Evolutionary conservation across 257 asterid genomes (phyloP), one percentile per base, ranked within the genome.

Genomic region (Penstemon barbatus): DNA sequence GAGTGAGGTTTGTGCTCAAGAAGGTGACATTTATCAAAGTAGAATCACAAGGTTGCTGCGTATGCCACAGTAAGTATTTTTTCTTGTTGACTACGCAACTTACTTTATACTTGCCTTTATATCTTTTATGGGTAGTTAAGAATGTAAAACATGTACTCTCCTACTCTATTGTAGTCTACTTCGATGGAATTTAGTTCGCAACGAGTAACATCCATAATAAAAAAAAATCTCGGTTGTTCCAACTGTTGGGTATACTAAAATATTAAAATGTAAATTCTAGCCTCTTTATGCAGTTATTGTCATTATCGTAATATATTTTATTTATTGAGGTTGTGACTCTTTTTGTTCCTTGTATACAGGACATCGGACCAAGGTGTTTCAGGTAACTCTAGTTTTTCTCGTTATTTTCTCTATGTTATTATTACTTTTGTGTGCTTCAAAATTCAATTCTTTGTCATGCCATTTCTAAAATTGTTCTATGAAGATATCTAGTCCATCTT

Each of bases 1-100:
- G 72, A 84, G 89, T 41, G 76, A 84, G 19, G 86, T 80, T 37
- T 81, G 87, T 57, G 66, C 65, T 56, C 80, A 76, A 44, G 91
- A 80, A 63, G 66, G 70, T 5, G 77, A 72, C 53, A 71, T 46
- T 65, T 78, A 78, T 68, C 86, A 82, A 62, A 76, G 69, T n/a
- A 58, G 74, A 74, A 76, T 86, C 42, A 10, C 86, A 1, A 83
- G 86, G 71, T 76, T 87, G 57, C 78, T 85, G 49, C 75, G 83
- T 25, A 25, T 71, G 39, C 80, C 86, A 53, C 86, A 81, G 97
- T 89, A 79, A 81, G 95, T 64, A 15, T 61, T 48, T 8, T 13
- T 37, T 60, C 48, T 57, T 55, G 56, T 52, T 25, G 8, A 57
- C 37, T 4, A 11, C 4, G 25, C 11, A 4, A 46, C 40, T 38